A percentile compares a stretch with the other conserved stretches of the same genome.
These are phyloP conservation scores for Arctostaphylos glauca DNA, from an alignment of 148 eudicot genomes.

Conservation along the genomic window DNA sequence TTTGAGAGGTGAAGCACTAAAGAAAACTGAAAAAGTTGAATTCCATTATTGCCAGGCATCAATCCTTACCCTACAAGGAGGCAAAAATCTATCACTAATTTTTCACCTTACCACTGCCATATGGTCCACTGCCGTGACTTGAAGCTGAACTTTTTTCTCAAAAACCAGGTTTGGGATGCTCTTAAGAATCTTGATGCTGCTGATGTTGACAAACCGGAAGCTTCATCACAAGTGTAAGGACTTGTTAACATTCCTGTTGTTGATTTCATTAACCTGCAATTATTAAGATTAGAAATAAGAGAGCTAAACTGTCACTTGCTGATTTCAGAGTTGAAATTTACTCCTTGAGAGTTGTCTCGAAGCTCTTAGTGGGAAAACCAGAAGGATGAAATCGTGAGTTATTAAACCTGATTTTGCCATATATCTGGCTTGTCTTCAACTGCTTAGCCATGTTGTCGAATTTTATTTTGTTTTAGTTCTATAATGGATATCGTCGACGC, in stretches of 20 bases:
- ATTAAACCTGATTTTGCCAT: background rate
- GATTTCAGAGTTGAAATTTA: conserved; percentile 50
- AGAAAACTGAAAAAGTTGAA: conserved; percentile 39
- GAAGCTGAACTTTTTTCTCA: no score
- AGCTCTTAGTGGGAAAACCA: conserved; percentile 49
- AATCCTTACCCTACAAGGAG: conserved; percentile 46
- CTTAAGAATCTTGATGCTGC: conserved; percentile 63
- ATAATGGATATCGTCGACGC: background rate
- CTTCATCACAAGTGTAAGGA: conserved; percentile 41
- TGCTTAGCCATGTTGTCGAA: background rate
- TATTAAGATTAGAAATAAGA: background rate
- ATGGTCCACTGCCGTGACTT: no score
- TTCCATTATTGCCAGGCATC: conserved; percentile 44
- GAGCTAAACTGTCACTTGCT: background rate
- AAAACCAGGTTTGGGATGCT: conserved; percentile 55
- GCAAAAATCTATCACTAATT: conserved; percentile 17
- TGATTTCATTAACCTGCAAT: background rate
- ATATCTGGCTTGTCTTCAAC: background rate
- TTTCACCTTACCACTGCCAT: no score
- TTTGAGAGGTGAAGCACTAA: conserved; percentile 42
- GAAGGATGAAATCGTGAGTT: conserved; percentile 59
- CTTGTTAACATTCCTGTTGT: background rate
- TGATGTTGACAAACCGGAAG: conserved; percentile 41
- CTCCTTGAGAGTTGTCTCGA: conserved; percentile 45
- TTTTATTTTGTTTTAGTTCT: background rate